Evolutionary conservation across 805 yeast species (phyloP).

Genomic region (Candida tibetensis): DNA sequence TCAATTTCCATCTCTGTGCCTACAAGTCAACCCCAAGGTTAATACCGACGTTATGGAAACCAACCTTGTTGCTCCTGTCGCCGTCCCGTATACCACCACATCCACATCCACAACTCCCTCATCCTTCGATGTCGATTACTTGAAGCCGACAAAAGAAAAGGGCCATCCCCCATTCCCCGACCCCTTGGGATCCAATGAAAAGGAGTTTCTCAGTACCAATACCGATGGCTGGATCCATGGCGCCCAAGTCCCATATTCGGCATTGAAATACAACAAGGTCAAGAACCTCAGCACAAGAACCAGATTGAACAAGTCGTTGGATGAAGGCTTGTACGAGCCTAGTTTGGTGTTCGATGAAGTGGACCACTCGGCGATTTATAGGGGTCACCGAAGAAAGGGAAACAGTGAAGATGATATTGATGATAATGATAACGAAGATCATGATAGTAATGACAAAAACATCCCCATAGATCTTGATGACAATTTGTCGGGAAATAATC

Average conservation of each 20-base stretch:
- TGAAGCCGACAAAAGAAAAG: not conserved
- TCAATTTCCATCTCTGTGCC: too few relatives aligned
- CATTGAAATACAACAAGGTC: conserved; percentile 21
- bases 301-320: conserved; percentile 11
- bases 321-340: conserved; percentile 21
- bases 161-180: not conserved
- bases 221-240: conserved; percentile 30
- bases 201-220: conserved; percentile 1
- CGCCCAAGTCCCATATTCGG: conserved; percentile 22
- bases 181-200: not conserved
- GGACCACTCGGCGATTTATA: conserved; percentile 10
- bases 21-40: too few relatives aligned
- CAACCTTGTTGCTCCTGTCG: too few relatives aligned
- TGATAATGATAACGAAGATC: too few relatives aligned
- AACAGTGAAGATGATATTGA: too few relatives aligned
- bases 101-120: not conserved
- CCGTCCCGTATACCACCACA: too few relatives aligned
- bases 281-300: conserved; percentile 12
- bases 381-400: too few relatives aligned
- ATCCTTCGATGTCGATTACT: not conserved
- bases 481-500: conserved; percentile 6
- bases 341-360: conserved; percentile 22
- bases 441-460: too few relatives aligned
- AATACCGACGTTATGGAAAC: too few relatives aligned
- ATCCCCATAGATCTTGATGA: conserved; percentile 4